Conservation (phyloP, 2,329 filamentous ascomycete genomes). For the Cordyceps tenuipes region DNA sequence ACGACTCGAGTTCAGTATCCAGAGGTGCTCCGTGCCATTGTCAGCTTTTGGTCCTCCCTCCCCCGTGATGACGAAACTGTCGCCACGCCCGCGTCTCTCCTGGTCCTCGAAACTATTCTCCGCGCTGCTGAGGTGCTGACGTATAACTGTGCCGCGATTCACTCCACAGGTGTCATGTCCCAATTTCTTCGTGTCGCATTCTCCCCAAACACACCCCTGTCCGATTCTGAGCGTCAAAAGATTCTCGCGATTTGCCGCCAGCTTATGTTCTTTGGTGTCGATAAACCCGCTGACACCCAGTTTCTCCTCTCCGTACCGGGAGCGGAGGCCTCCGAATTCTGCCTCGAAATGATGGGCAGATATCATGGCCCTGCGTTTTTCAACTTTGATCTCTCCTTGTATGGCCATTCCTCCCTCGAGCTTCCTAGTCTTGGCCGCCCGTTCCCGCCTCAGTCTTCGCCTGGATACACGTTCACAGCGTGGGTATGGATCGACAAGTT, state of each 20-base stretch:
- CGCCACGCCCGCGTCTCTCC: slow-evolving; percentile 48
- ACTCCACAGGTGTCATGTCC: slow-evolving; percentile 62
- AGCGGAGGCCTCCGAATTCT: slow-evolving; percentile 56
- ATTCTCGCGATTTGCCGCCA: slow-evolving; percentile 60
- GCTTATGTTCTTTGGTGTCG: slow-evolving; percentile 68
- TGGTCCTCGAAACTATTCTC: slow-evolving; percentile 57
- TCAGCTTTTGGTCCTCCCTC: slow-evolving; percentile 57
- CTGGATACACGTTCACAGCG: slow-evolving; percentile 83
- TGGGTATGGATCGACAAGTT: slow-evolving; percentile 88
- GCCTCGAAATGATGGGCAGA: slow-evolving; percentile 60
- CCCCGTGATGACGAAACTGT: slow-evolving; percentile 37
- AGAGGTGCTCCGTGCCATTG: slow-evolving; percentile 53
- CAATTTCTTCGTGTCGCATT: slow-evolving; percentile 58
- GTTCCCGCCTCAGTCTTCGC: slow-evolving; percentile 71
- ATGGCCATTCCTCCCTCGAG: slow-evolving; percentile 87
- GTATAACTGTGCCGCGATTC: slow-evolving; percentile 62
- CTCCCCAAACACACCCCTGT: slow-evolving; percentile 39
- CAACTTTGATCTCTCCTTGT: slow-evolving; percentile 83
- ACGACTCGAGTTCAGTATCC: slow-evolving; percentile 49
- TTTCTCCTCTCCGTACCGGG: slow-evolving; percentile 53
- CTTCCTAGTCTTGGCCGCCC: slow-evolving; percentile 73
- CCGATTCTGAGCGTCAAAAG: slow-evolving; percentile 46
- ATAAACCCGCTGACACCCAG: slow-evolving; percentile 73
- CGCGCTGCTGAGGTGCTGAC: slow-evolving; percentile 52
- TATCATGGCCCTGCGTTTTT: slow-evolving; percentile 77